Conservation (phyloP, 2,329 filamentous ascomycete genomes). For the Cordyceps militaris region DNA sequence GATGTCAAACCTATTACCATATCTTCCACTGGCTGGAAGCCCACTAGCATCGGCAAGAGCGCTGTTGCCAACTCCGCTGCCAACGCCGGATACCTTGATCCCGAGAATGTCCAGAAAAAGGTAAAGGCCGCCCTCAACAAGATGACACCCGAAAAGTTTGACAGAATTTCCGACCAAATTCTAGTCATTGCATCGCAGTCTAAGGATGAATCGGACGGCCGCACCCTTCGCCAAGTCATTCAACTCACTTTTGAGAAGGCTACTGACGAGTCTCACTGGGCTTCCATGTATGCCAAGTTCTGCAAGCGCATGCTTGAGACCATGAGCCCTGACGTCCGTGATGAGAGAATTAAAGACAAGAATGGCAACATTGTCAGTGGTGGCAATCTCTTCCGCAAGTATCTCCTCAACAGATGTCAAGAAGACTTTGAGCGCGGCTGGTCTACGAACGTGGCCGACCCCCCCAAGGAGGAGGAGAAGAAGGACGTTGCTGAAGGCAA, state of each 20-base stretch:
- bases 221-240: conserved; percentile 93
- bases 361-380: conserved; percentile 80
- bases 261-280: conserved; percentile 97
- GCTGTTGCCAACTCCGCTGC: conserved; percentile 30
- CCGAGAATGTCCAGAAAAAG: conserved; percentile 94
- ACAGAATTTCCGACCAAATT: conserved; percentile 90
- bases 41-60: conserved; percentile 56
- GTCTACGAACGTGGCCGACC: conserved; percentile 76
- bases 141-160: conserved; percentile 99
- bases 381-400: conserved; percentile 94
- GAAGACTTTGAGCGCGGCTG: conserved; percentile 98
- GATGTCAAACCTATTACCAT: conserved; percentile 73
- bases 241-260: conserved; percentile 99
- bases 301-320: conserved; percentile 93
- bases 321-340: conserved; percentile 91
- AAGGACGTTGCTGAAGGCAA: conserved; percentile 29
- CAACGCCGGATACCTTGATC: conserved; percentile 61
- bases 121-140: conserved; percentile 98
- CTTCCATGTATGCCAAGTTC: conserved; percentile 98
- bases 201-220: conserved; percentile 89
- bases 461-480: conserved; percentile 59
- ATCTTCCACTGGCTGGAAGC: conserved; percentile 81
- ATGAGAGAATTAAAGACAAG: conserved; percentile 92
- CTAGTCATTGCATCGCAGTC: conserved; percentile 88
- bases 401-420: conserved; percentile 95